Percentiles rank a stretch among this genome's conserved stretches.
These are phyloP conservation scores for Linum lewisii DNA, from an alignment of 345 rosid species.

Conservation along the genomic window DNA sequence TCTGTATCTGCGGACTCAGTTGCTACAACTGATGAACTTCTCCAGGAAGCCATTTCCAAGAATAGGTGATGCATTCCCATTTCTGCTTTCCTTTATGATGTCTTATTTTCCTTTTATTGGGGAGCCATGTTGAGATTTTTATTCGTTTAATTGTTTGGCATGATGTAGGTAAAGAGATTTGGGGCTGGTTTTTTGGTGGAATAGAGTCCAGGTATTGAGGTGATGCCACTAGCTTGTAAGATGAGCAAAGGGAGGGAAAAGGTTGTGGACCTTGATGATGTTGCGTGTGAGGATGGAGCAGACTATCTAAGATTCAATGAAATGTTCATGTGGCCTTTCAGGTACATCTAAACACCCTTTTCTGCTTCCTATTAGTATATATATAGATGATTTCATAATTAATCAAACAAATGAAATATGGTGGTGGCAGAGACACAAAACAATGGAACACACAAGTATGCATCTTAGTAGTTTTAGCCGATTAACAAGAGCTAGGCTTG, in stretches of 20 bases:
- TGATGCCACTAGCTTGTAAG: slow-evolving; percentile 69
- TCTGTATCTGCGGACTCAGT: slow-evolving; percentile 55
- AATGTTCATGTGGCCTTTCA: slow-evolving; percentile 98
- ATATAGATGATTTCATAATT: background rate
- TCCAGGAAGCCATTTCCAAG: slow-evolving; percentile 50
- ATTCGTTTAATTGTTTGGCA: too few relatives aligned
- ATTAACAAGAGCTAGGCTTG: too few relatives aligned
- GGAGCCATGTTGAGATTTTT: too few relatives aligned
- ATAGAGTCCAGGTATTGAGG: slow-evolving; percentile 44
- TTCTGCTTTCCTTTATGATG: too few relatives aligned
- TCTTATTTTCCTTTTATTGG: too few relatives aligned
- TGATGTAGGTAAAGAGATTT: slow-evolving; percentile 50
- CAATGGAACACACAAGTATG: slow-evolving; percentile 98
- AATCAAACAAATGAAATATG: too few relatives aligned
- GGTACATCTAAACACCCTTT: slow-evolving; percentile 29
- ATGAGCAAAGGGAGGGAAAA: slow-evolving; percentile 99
- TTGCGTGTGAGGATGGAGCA: slow-evolving; percentile 74
- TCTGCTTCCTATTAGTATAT: background rate
- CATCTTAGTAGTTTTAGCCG: too few relatives aligned
- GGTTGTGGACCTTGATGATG: slow-evolving; percentile 87
- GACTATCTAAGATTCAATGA: slow-evolving; percentile 92
- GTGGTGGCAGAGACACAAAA: slow-evolving; percentile 68
- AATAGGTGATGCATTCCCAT: slow-evolving; percentile 35
- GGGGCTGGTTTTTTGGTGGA: slow-evolving; percentile 70
- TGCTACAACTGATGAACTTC: slow-evolving; percentile 31